phyloP scores from a whole-genome alignment of 306 rosid genomes.

The Inga leiocalycina region DNA sequence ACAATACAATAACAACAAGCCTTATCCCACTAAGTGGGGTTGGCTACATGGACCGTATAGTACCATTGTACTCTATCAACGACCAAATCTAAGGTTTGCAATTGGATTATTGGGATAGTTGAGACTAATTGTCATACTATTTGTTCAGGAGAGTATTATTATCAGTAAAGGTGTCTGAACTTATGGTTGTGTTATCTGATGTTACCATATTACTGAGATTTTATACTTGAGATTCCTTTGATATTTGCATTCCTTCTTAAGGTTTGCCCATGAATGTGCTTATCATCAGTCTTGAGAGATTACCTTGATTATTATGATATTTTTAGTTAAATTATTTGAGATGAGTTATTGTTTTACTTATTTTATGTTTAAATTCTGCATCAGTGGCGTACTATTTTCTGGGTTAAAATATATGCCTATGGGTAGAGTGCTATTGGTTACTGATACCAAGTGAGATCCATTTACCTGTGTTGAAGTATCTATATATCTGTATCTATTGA shows the following conservation, averaged over 20 bases:
- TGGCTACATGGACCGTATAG: no score
- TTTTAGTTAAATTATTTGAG: not conserved
- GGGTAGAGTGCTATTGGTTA: conserved; percentile 10
- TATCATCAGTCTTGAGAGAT: not conserved
- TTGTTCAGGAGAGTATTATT: not conserved
- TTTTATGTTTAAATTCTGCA: not conserved
- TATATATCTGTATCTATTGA: not conserved
- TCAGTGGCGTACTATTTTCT: not conserved
- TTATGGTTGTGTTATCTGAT: not conserved
- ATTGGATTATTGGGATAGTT: not conserved
- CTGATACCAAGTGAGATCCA: not conserved
- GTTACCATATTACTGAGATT: not conserved
- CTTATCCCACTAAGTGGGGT: no score
- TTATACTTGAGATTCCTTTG: not conserved
- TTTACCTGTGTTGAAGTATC: not conserved
- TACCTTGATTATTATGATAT: not conserved
- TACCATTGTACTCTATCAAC: no score
- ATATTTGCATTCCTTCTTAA: not conserved
- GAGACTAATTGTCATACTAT: not conserved
- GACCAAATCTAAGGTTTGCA: not conserved
- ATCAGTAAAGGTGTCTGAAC: not conserved
- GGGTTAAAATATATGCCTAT: not conserved
- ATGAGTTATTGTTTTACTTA: not conserved
- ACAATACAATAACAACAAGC: not conserved
- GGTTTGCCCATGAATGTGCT: not conserved